Evolutionary conservation across 1,284 basidiomycete species (phyloP), one percentile per base, ranked within the genome.

Genomic region (Volvariella surrecta): DNA sequence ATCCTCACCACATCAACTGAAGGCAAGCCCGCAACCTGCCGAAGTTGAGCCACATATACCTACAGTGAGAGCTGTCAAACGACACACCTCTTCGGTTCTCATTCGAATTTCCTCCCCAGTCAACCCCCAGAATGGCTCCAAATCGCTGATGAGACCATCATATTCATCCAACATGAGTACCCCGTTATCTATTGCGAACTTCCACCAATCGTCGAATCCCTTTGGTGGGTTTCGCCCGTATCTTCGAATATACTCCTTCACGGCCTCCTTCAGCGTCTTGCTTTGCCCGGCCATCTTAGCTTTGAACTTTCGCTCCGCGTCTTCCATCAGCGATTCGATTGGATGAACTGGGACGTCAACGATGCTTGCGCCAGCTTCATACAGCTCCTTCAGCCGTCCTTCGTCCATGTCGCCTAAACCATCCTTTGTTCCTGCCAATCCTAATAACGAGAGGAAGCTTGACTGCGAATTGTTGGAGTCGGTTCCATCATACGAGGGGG

Each of bases 131-230:
- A 91, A 97, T 0, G 90, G 90, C 20, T 71, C 74, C 45, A 97
- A 64, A 58, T 96, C 93, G 40, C 73, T 68, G 45, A 76, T 61
- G n/a, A 96, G 70, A 21, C 79, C 75, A 55, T 96, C 89, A 57
- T 91, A 97, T 58, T 96, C 93, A 63, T 97, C 93, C 16, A 91
- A 72, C 66, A 97, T 79, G 55, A 81, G 76, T 43, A 89, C 82
- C 16, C 77, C 68, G 57, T 88, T 74, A 40, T 79, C 68, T 58
- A 74, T 67, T 16, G 85, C 87, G 62, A 94, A 96, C 44, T 68
- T 61, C 73, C 80, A 96, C 93, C 93, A 97, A 32, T 76, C 66
- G 55, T 93, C 89, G 53, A 96, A 96, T 0, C 91, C 92, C 44
- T 74, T 77, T 0, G 93, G 93, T 2, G 93, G 92, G n/a, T 76